Base-by-base conservation (phyloP, 331 rosid genomes). In the Acacia concinna region DNA sequence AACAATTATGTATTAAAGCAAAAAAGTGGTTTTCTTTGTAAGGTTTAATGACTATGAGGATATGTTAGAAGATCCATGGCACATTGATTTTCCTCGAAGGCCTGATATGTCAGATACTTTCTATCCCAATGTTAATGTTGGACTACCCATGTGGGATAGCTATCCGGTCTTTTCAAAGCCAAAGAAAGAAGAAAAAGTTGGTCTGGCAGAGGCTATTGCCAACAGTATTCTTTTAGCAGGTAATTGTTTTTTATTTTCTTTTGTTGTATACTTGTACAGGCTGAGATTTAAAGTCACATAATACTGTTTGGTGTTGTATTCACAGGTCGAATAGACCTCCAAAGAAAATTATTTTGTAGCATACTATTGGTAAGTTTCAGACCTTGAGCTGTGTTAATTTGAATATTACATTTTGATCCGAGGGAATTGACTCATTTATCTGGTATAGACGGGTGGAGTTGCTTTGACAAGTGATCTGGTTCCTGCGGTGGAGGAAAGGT, bases 251-350 rank as follows among this genome's bases (percentile, higher is more conserved):
- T 67, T 28, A n/a, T 34, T 80, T 44, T 83, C 64, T 66, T 52
- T 52, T 17, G 32, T 79, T 78, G 31, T 60, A 10, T 74, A 46
- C 4, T 40, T 40, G 44, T 40, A 4, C 9, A 32, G 37, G 71
- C 74, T 25, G 73, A 60, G 31, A 68, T 52, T 76, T 79, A 63
- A 74, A 81, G 79, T 57, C 81, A 82, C 75, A 69, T 76, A 62
- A 78, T 81, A 65, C 68, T 78, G 66, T 71, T 75, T 73, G 68
- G 70, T 82, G 52, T 68, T 83, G 78, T 78, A 25, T 68, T 83
- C 81, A 75, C 91, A 94, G 98, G 98, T 68, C 98, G 97, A 38
- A 91, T 95, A 72, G 99, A 95, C 83, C 96, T 95, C 80, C 98
- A 91, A 79, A 91, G 94, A 80, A 95, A 93, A 86, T 83, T 95